Evolutionary conservation across 306 rosid species (phyloP).

Genomic region (Medicago truncatula): MtrunA17r5.0-ANR NC_053042.1:51744001-51744500

Average conservation of each 20-base stretch:
- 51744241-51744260: not conserved
- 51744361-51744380: not conserved
- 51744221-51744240: not conserved
- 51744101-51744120: not conserved
- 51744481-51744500: not conserved
- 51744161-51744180: not conserved
- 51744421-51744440: not conserved
- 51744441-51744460: not conserved
- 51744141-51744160: not conserved
- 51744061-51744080: too few species aligned
- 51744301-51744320: slow-evolving; percentile 10
- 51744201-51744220: not conserved
- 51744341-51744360: not conserved
- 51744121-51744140: not conserved
- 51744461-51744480: not conserved
- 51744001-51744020: too few species aligned
- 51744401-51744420: not conserved
- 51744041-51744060: too few species aligned
- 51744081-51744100: too few species aligned
- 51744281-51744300: not conserved
- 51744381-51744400: not conserved
- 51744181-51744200: not conserved
- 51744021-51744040: too few species aligned
- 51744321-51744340: slow-evolving; percentile 37
- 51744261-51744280: not conserved